A percentile compares a stretch with the other conserved stretches of the same genome.
Conservation (phyloP, 495 filamentous ascomycete genomes). For the Trichoderma parareesei region DNA sequence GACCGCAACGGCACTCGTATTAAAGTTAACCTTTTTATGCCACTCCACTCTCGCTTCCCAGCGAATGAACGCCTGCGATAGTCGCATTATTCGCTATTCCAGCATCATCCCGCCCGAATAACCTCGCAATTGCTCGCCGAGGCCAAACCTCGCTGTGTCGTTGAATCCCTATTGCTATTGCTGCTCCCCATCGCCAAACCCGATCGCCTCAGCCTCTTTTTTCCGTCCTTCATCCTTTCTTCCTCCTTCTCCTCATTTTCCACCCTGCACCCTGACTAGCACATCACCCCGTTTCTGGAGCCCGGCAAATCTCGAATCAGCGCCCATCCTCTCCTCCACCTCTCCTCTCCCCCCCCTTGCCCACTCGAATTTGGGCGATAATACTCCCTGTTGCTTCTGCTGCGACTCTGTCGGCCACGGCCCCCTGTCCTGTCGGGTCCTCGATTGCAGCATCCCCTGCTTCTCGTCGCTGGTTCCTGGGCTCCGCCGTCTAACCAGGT, state of each 20-base stretch:
- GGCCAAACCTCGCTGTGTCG: too few species aligned
- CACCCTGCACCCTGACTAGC: too few species aligned
- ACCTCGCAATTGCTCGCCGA: too few species aligned
- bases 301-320: neutral
- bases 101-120: too few species aligned
- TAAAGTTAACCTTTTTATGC: constrained; percentile 4
- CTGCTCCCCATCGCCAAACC: too few species aligned
- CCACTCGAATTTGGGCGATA: neutral
- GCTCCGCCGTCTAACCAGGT: constrained; percentile 5
- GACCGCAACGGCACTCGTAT: constrained; percentile 7
- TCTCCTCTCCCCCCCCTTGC: neutral
- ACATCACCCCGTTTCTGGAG: neutral
- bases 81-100: too few species aligned
- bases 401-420: neutral
- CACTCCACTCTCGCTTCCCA: constrained; percentile 6
- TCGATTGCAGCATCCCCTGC: neutral
- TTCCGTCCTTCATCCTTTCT: too few species aligned
- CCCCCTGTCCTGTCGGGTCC: neutral
- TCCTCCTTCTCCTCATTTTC: too few species aligned
- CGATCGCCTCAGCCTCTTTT: too few species aligned
- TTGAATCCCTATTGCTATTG: too few species aligned
- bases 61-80: neutral
- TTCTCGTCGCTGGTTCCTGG: neutral
- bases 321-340: neutral
- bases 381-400: neutral